These are phyloP conservation scores for Microascus cirrosus DNA, from an alignment of 2,329 filamentous ascomycete genomes.

Conservation along the genomic window DNA sequence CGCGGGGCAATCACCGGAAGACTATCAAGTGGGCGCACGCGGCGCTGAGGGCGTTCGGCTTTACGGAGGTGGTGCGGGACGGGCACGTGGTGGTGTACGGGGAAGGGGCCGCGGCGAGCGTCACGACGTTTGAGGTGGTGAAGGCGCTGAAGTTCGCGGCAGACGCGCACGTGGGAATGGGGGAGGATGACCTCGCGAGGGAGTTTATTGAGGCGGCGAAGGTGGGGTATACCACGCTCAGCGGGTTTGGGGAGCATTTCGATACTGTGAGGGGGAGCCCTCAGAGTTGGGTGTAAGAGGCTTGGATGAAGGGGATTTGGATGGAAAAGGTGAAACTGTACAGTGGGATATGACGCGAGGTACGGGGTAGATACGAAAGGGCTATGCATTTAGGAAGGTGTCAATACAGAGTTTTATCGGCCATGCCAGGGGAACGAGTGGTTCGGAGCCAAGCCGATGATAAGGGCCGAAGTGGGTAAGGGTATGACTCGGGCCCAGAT, in stretches of 20 bases:
- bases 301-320: constrained; percentile 1
- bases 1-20: constrained; percentile 19
- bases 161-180: constrained; percentile 17
- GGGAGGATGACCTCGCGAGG: constrained; percentile 13
- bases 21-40: constrained; percentile 16
- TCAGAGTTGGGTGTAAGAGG: not conserved
- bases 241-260: constrained; percentile 5
- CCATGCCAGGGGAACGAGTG: no score
- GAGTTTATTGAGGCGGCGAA: constrained; percentile 9
- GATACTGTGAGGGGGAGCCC: not conserved
- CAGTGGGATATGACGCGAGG: no score
- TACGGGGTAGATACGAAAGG: no score
- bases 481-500: no score
- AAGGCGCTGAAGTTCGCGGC: constrained; percentile 17
- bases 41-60: constrained; percentile 23
- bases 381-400: no score
- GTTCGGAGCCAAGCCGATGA: no score
- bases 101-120: constrained; percentile 6
- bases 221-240: constrained; percentile 2
- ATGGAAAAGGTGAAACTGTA: not conserved
- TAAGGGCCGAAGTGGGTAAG: no score
- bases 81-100: constrained; percentile 11
- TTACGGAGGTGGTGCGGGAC: constrained; percentile 10
- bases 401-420: no score
- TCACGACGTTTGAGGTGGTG: constrained; percentile 23